These are phyloP conservation scores for Rhododendron ferrugineum DNA, from an alignment of 148 eudicot genomes.

Conservation along the genomic window DNA sequence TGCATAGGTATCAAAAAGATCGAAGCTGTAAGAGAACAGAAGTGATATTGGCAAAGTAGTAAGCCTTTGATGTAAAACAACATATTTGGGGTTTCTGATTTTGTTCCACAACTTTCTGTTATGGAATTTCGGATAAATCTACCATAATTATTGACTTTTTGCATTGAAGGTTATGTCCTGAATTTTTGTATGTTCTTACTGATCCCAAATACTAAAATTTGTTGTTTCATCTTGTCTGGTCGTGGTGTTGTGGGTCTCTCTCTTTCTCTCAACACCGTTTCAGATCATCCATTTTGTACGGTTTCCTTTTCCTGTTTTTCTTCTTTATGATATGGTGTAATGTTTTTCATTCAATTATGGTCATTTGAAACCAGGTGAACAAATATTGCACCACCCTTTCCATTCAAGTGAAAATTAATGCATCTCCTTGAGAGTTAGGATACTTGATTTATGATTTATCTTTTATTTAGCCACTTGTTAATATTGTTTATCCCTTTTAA, in stretches of 20 bases:
- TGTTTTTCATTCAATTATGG: background rate
- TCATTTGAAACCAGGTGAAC: background rate
- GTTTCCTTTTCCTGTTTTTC: background rate
- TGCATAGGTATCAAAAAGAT: background rate
- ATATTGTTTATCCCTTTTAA: background rate
- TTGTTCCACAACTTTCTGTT: background rate
- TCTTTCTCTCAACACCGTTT: background rate
- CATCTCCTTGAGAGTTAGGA: background rate
- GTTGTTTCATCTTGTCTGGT: background rate
- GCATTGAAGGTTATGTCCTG: background rate
- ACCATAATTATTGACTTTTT: background rate
- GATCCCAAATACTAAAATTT: background rate
- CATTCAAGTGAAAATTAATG: background rate
- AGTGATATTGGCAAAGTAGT: background rate
- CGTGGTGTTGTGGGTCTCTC: background rate
- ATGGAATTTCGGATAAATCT: background rate
- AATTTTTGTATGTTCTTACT: background rate
- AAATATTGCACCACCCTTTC: background rate
- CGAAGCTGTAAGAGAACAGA: background rate
- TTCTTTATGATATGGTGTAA: background rate
- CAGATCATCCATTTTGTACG: too few relatives aligned
- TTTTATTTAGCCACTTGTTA: background rate
- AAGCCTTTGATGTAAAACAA: background rate
- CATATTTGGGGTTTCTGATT: background rate
- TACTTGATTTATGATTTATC: conserved; percentile 1